Conservation (phyloP, 371 early-diverging fungal genomes). For the Coemansia sp. region DNA sequence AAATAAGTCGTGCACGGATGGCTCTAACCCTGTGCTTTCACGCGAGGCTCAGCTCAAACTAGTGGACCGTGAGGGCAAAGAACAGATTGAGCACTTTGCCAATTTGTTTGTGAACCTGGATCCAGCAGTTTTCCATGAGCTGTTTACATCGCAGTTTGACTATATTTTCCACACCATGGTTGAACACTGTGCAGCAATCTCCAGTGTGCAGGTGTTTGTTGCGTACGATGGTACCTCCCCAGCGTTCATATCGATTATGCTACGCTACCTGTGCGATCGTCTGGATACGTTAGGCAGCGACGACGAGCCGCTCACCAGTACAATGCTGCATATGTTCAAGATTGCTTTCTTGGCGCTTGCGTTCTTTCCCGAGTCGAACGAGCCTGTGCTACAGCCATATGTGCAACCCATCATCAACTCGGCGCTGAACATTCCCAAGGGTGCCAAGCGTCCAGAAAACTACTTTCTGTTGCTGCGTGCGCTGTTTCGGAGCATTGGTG, state of each 20-base stretch:
- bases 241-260: constrained; percentile 53
- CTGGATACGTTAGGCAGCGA: constrained; percentile 81
- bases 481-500: constrained; percentile 89
- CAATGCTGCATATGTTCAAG: constrained; percentile 90
- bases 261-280: constrained; percentile 52
- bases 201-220: constrained; percentile 88
- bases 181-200: constrained; percentile 75
- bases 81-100: constrained; percentile 89
- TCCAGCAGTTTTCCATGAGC: constrained; percentile 92
- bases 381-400: constrained; percentile 87
- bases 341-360: constrained; percentile 93
- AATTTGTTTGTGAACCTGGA: constrained; percentile 85
- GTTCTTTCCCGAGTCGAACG: constrained; percentile 89
- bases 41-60: constrained; percentile 49
- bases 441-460: constrained; percentile 83
- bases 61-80: constrained; percentile 56
- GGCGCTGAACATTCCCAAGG: constrained; percentile 80
- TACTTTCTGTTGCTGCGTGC: constrained; percentile 90
- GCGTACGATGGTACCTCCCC: constrained; percentile 66
- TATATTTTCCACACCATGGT: constrained; percentile 84
- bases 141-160: constrained; percentile 85
- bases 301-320: constrained; percentile 72
- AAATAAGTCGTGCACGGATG: constrained; percentile 33
- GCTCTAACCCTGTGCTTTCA: constrained; percentile 14
- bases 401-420: constrained; percentile 85